Evolutionary conservation across 129 eudicot species (phyloP).

Genomic region (Tagetes patula): DNA sequence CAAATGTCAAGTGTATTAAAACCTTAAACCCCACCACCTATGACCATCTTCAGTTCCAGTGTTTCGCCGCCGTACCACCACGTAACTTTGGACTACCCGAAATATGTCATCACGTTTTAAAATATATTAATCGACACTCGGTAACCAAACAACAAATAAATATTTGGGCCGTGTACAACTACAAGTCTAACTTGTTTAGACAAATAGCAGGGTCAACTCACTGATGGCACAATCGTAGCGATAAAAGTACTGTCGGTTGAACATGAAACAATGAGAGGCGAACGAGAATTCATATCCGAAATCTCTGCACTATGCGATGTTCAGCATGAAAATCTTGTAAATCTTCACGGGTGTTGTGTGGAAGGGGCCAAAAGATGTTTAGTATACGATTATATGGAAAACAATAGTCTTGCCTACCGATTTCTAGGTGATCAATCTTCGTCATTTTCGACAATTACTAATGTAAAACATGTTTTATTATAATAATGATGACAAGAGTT

Average conservation of each 20-base stretch:
- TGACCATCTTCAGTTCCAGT: too few species aligned
- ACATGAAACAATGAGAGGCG: conserved; percentile 74
- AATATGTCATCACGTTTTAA: too few species aligned
- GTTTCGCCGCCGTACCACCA: too few species aligned
- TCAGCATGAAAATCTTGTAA: conserved; percentile 77
- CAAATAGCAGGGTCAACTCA: conserved; percentile 53
- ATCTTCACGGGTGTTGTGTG: conserved; percentile 70
- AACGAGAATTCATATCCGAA: conserved; percentile 83
- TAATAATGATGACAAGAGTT: neutral
- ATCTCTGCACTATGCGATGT: conserved; percentile 66
- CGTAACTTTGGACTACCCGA: too few species aligned
- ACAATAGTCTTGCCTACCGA: conserved; percentile 58
- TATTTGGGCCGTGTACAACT: too few species aligned
- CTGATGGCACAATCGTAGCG: conserved; percentile 63
- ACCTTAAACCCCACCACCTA: neutral
- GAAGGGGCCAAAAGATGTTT: conserved; percentile 65
- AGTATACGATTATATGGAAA: conserved; percentile 82
- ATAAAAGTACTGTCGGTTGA: conserved; percentile 73
- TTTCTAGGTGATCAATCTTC: conserved; percentile 55
- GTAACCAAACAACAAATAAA: too few species aligned
- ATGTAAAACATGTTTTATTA: neutral
- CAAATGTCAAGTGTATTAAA: neutral
- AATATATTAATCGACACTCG: too few species aligned
- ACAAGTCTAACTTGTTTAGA: neutral
- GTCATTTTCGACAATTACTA: neutral